Evolutionary conservation across 805 yeast genomes (phyloP).

Genomic region (Wickerhamomyces queroliae): DNA sequence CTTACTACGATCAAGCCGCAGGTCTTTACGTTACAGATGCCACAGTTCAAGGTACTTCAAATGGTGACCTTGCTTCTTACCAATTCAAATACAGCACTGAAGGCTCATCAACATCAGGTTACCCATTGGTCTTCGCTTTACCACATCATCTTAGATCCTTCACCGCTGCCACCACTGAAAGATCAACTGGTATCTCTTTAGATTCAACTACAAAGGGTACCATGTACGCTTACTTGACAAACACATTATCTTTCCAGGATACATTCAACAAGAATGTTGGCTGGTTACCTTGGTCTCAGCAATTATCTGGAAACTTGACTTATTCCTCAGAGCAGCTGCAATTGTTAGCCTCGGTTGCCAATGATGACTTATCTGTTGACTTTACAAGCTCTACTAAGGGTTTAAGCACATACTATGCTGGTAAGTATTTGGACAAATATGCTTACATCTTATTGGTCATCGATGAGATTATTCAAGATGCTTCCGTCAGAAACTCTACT

Average conservation of each 20-base stretch:
- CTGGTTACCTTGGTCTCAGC: conserved; percentile 39
- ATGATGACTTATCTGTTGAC: conserved; percentile 40
- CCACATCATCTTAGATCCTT: conserved; percentile 47
- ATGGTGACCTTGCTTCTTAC: conserved; percentile 42
- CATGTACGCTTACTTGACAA: conserved; percentile 40
- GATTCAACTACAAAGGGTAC: conserved; percentile 46
- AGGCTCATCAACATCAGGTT: conserved; percentile 43
- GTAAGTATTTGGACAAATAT: conserved; percentile 50
- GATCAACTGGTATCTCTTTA: conserved; percentile 36
- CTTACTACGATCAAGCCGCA: conserved; percentile 57
- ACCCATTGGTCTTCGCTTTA: conserved; percentile 43
- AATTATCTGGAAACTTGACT: conserved; percentile 24
- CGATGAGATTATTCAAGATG: conserved; percentile 40
- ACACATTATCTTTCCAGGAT: conserved; percentile 32
- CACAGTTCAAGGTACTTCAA: conserved; percentile 37
- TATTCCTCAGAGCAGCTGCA: conserved; percentile 40
- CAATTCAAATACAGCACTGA: conserved; percentile 39
- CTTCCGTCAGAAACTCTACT: conserved; percentile 30
- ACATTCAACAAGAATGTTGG: conserved; percentile 32
- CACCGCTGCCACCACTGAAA: conserved; percentile 20
- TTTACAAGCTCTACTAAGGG: conserved; percentile 33
- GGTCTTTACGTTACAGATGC: conserved; percentile 59
- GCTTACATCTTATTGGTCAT: conserved; percentile 50
- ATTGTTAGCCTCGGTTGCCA: conserved; percentile 38
- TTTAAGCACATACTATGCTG: conserved; percentile 43